Percentiles rank a stretch among this genome's conserved stretches.
Conservation (phyloP, 805 yeast species). For the Saccharomycopsis javanensis region DNA sequence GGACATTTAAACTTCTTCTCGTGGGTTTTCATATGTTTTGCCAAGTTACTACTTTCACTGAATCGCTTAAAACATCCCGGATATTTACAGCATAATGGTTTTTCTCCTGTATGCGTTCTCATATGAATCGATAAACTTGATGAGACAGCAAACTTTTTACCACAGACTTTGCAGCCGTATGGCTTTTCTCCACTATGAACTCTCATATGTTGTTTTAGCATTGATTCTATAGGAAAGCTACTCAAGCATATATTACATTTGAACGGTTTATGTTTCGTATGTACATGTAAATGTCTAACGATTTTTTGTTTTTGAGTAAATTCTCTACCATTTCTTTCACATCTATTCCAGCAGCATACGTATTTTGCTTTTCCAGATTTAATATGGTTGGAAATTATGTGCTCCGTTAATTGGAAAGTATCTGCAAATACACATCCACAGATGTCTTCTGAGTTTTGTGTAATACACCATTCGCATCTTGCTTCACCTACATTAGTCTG, state of each 20-base stretch:
- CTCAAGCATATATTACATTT: constrained; percentile 61
- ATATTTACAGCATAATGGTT: constrained; percentile 70
- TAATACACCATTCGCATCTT: neutral
- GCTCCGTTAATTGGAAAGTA: constrained; percentile 60
- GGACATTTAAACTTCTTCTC: constrained; percentile 26
- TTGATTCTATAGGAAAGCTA: constrained; percentile 65
- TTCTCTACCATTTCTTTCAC: constrained; percentile 50
- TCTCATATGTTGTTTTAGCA: constrained; percentile 72
- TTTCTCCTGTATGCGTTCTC: constrained; percentile 84
- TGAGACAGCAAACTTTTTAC: constrained; percentile 70
- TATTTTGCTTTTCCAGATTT: constrained; percentile 65
- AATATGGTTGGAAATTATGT: constrained; percentile 58
- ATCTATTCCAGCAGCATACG: constrained; percentile 68
- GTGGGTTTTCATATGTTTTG: constrained; percentile 82
- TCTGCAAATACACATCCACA: constrained; percentile 45
- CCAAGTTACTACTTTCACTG: constrained; percentile 80
- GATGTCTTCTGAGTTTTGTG: neutral
- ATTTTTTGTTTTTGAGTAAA: constrained; percentile 82
- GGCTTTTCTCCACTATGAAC: constrained; percentile 90
- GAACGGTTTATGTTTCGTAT: constrained; percentile 77
- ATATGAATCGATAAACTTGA: constrained; percentile 76
- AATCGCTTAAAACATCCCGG: constrained; percentile 79
- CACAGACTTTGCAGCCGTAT: constrained; percentile 61
- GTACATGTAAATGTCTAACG: constrained; percentile 77
- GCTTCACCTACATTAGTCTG: neutral